These are phyloP conservation scores for Phycomyces blakesleeanus DNA, from an alignment of 192 early-diverging fungal genomes.

Conservation along the genomic window DNA sequence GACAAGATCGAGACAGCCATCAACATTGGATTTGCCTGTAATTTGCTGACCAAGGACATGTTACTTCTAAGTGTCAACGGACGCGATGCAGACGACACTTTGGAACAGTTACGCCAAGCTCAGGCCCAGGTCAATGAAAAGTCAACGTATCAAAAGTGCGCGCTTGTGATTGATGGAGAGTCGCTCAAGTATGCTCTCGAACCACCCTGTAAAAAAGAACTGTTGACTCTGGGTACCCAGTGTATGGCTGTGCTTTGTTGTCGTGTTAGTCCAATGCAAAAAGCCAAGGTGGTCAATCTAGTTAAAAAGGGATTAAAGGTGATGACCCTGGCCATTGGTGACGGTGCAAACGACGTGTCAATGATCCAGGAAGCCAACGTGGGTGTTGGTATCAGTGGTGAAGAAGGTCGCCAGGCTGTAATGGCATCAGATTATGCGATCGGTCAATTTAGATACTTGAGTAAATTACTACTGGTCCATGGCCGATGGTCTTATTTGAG, in stretches of 20 bases:
- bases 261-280: slow-evolving; percentile 75
- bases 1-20: slow-evolving; percentile 82
- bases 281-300: slow-evolving; percentile 68
- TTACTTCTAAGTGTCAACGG: slow-evolving; percentile 50
- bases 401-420: slow-evolving; percentile 75
- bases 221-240: slow-evolving; percentile 49
- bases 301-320: slow-evolving; percentile 61
- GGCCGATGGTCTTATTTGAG: slow-evolving; percentile 64
- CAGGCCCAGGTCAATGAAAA: slow-evolving; percentile 7
- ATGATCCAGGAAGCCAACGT: slow-evolving; percentile 84
- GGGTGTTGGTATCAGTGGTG: slow-evolving; percentile 71
- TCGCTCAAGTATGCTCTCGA: slow-evolving; percentile 57
- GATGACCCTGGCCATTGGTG: slow-evolving; percentile 74
- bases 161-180: slow-evolving; percentile 68
- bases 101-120: slow-evolving; percentile 53
- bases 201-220: slow-evolving; percentile 34
- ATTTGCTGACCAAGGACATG: slow-evolving; percentile 61
- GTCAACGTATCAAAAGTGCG: slow-evolving; percentile 27
- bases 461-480: slow-evolving; percentile 64
- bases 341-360: slow-evolving; percentile 81
- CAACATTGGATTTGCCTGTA: slow-evolving; percentile 75
- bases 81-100: slow-evolving; percentile 41
- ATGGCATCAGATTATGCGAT: slow-evolving; percentile 76
- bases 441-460: slow-evolving; percentile 65
- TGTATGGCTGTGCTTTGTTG: slow-evolving; percentile 72